Conservation (phyloP, 306 rosid species). For the Glycine latifolia region DNA sequence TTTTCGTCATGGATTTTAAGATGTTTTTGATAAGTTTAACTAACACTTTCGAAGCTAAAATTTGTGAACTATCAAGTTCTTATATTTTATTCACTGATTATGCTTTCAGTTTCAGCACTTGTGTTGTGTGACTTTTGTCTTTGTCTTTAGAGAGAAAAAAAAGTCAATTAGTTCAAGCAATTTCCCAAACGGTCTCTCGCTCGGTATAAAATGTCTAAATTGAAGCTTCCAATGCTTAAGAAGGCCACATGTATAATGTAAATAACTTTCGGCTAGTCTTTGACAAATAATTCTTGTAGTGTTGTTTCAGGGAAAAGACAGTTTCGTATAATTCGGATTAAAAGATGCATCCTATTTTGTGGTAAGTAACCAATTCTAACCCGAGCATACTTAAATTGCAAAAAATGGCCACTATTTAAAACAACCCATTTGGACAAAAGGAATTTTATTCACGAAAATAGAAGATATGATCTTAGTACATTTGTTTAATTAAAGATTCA, state of each 20-base stretch:
- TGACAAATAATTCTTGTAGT: not conserved
- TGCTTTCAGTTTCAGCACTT: not conserved
- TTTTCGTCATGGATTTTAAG: no score
- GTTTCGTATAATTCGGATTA: not conserved
- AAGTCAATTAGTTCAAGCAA: not conserved
- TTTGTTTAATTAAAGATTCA: no score
- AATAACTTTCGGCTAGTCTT: no score
- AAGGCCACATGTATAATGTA: not conserved
- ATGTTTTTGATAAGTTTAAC: not conserved
- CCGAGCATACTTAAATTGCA: not conserved
- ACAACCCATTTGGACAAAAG: no score
- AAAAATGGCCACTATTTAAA: no score
- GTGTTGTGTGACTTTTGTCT: not conserved
- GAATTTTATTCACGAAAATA: not conserved
- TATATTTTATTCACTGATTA: not conserved
- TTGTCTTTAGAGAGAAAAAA: not conserved
- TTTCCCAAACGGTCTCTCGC: not conserved
- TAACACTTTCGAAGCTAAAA: not conserved
- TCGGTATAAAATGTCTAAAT: not conserved
- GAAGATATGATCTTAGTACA: not conserved
- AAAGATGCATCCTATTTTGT: not conserved
- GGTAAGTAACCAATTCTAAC: not conserved
- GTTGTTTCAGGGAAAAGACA: not conserved
- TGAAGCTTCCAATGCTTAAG: slow-evolving; percentile 11
- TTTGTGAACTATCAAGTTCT: not conserved